phyloP scores from a whole-genome alignment of 805 yeast genomes.

The Starmerella asiatica region DNA sequence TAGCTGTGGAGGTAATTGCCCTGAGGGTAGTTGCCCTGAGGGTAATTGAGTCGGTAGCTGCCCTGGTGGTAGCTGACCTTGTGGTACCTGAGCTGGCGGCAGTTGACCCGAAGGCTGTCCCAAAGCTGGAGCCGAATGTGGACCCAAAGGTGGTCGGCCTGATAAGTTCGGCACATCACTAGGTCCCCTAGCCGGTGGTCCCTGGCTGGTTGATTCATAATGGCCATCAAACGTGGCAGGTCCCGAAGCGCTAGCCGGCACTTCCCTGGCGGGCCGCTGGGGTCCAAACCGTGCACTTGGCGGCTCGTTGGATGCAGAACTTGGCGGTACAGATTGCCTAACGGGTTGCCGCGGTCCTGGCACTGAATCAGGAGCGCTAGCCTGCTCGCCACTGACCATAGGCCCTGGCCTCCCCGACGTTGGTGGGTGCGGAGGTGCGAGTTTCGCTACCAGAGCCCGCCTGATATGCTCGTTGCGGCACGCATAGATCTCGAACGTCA shows the following conservation, averaged over 20 bases:
- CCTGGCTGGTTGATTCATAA: too few species aligned
- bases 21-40: neutral
- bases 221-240: too few species aligned
- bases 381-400: neutral
- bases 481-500: slow-evolving; percentile 18
- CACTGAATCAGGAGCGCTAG: too few species aligned
- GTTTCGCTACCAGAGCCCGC: slow-evolving; percentile 8
- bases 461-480: slow-evolving; percentile 11
- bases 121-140: slow-evolving; percentile 9
- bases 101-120: slow-evolving; percentile 16
- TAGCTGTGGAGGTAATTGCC: neutral
- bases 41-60: neutral
- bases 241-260: too few species aligned
- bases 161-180: too few species aligned
- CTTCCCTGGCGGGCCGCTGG: too few species aligned
- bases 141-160: slow-evolving; percentile 11
- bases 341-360: too few species aligned
- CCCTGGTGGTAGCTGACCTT: neutral
- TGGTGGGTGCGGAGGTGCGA: slow-evolving; percentile 3
- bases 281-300: too few species aligned
- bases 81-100: slow-evolving; percentile 12
- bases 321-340: too few species aligned
- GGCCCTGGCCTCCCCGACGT: neutral
- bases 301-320: too few species aligned
- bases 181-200: too few species aligned